Evolutionary conservation across 208 protist genomes (phyloP), one percentile per base, ranked within the genome.

Genomic region (Blastocrithidia nonstop): DNA sequence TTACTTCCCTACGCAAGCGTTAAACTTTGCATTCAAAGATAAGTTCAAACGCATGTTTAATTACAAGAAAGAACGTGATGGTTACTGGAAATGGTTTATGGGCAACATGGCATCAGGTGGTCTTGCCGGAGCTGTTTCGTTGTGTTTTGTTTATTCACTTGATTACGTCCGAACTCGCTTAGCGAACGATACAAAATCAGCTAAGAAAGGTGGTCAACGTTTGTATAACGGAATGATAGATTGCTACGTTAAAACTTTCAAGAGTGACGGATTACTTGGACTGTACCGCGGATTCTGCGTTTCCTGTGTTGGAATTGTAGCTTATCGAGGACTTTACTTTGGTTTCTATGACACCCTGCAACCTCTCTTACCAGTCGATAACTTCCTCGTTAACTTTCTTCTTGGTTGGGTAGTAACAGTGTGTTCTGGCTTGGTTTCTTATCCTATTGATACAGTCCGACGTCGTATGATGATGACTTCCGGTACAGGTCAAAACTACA

Each of bases 1-100:
- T 46, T 98, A 98, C 84, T 97, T 98, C 82, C 96, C 96, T 42
- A 98, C 95, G 27, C 95, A 98, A 80, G 96, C 94, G 19, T 79
- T 98, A 39, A 98, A 98, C 93, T 97, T 98, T 53, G 88, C 94
- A 39, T 98, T 98, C 85, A 98, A 98, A 79, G 95, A 98, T 46
- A 59, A 65, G 43, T 88, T 96, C 75, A 97, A 97, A 69, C 59
- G 61, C 28, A 68, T 96, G 57, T 97, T 98, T 64, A 93, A 89
- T 54, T 83, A 60, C 60, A 78, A 88, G 54, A 63, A 71, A 61
- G 78, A 92, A 32, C 71, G 35, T 20, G 68, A 88, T 26, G 84
- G 81, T 49, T 68, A 74, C 49, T 24, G 61, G 15, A 82, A 88
- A 58, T 96, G 71, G 60, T 96, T 98, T 54, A 51, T 66, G 27